A percentile compares a stretch with the other conserved stretches of the same genome.
phyloP scores from a whole-genome alignment of 257 asterid species.

The Coffea eugenioides region DNA sequence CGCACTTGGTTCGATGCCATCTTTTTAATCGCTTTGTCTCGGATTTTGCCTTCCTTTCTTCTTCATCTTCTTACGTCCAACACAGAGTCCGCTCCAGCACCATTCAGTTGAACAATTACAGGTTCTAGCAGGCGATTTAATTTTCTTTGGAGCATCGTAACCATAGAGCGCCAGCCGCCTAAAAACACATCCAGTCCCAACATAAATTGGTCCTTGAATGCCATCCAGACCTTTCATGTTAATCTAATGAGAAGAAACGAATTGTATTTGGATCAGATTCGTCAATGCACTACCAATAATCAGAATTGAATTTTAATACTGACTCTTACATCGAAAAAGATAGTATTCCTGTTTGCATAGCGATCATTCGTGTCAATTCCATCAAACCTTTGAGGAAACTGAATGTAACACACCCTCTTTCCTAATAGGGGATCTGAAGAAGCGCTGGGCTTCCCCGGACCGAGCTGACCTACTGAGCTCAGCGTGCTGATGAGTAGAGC shows the following conservation, averaged over 20 bases:
- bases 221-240: slow-evolving; percentile 46
- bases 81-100: slow-evolving; percentile 20
- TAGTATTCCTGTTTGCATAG: slow-evolving; percentile 21
- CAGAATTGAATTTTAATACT: too few relatives aligned
- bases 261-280: neutral
- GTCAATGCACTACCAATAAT: neutral
- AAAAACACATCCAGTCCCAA: slow-evolving; percentile 43
- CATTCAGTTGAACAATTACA: slow-evolving; percentile 32
- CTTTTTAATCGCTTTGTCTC: slow-evolving; percentile 16
- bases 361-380: slow-evolving; percentile 16
- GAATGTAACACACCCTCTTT: neutral
- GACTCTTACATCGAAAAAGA: slow-evolving; percentile 10
- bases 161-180: slow-evolving; percentile 38
- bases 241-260: slow-evolving; percentile 18
- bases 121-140: slow-evolving; percentile 21
- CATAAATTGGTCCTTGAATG: slow-evolving; percentile 41
- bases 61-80: slow-evolving; percentile 16
- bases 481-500: too few relatives aligned
- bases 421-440: too few relatives aligned
- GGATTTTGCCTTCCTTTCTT: slow-evolving; percentile 14
- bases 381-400: too few relatives aligned
- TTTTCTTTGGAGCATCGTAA: slow-evolving; percentile 32
- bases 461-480: too few relatives aligned
- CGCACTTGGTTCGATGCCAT: slow-evolving; percentile 7
- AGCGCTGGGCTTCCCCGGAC: too few relatives aligned